A percentile compares a stretch with the other conserved stretches of the same genome.
phyloP scores from a whole-genome alignment of 2,329 filamentous ascomycete species.

The Myriosclerotinia curreyana region DNA sequence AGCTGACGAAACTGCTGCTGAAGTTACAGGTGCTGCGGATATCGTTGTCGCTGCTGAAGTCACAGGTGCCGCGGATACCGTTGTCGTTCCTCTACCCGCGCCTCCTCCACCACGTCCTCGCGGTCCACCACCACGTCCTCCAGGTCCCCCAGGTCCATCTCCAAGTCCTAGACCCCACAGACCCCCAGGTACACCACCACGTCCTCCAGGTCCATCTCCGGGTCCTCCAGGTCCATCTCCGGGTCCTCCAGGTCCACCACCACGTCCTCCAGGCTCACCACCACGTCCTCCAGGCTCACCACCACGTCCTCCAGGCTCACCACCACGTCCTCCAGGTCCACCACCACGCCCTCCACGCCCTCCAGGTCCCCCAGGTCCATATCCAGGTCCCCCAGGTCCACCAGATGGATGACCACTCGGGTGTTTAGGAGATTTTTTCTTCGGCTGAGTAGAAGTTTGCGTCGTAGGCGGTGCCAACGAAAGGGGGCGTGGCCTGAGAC shows the following conservation, averaged over 20 bases:
- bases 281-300: too few species aligned
- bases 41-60: background rate
- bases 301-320: background rate
- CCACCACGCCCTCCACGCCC: too few species aligned
- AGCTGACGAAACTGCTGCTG: background rate
- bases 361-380: too few species aligned
- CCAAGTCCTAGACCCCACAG: too few species aligned
- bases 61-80: background rate
- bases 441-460: background rate
- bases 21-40: background rate
- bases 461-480: too few species aligned
- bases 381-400: background rate
- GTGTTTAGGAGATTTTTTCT: background rate
- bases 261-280: background rate
- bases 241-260: background rate
- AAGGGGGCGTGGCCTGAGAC: background rate
- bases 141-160: background rate
- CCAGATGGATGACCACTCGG: background rate
- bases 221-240: background rate
- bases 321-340: too few species aligned
- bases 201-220: too few species aligned
- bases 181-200: background rate
- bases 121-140: too few species aligned
- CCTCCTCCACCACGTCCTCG: background rate
- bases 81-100: background rate